Evolutionary conservation across 2,329 filamentous ascomycete genomes (phyloP).

Genomic region (Trichoderma gracile): DNA sequence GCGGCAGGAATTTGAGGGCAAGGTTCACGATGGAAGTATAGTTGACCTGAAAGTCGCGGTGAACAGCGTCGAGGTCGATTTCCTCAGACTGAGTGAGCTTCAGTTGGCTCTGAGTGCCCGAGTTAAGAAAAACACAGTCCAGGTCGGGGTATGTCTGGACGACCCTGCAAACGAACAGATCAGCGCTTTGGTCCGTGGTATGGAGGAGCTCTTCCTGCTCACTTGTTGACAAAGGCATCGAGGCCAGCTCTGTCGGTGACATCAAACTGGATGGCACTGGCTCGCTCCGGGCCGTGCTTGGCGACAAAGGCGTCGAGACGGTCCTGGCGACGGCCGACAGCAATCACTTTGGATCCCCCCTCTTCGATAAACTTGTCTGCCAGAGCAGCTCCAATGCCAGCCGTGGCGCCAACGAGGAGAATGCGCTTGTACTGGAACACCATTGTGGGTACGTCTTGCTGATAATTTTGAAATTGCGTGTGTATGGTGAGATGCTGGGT

Average conservation of each 20-base stretch:
- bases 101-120: slow-evolving; percentile 52
- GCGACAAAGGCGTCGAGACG: slow-evolving; percentile 50
- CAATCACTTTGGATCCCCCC: slow-evolving; percentile 48
- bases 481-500: background rate
- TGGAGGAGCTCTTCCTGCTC: background rate
- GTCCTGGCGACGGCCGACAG: slow-evolving; percentile 50
- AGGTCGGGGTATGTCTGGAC: slow-evolving; percentile 47
- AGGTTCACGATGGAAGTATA: slow-evolving; percentile 31
- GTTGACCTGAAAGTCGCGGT: slow-evolving; percentile 30
- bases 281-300: slow-evolving; percentile 45
- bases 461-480: background rate
- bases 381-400: slow-evolving; percentile 32
- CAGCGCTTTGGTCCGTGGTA: background rate
- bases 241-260: slow-evolving; percentile 45
- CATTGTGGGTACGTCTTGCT: slow-evolving; percentile 41
- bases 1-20: slow-evolving; percentile 29
- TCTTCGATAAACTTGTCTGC: slow-evolving; percentile 43
- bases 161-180: background rate
- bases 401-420: slow-evolving; percentile 46
- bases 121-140: slow-evolving; percentile 58
- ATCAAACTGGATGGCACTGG: slow-evolving; percentile 43
- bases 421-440: slow-evolving; percentile 56
- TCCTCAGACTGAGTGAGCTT: slow-evolving; percentile 26
- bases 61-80: slow-evolving; percentile 35
- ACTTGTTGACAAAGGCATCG: slow-evolving; percentile 30